Evolutionary conservation across 2,329 filamentous ascomycete species (phyloP), one percentile per base, ranked within the genome.

Genomic region (Anthostomella pinea): DNA sequence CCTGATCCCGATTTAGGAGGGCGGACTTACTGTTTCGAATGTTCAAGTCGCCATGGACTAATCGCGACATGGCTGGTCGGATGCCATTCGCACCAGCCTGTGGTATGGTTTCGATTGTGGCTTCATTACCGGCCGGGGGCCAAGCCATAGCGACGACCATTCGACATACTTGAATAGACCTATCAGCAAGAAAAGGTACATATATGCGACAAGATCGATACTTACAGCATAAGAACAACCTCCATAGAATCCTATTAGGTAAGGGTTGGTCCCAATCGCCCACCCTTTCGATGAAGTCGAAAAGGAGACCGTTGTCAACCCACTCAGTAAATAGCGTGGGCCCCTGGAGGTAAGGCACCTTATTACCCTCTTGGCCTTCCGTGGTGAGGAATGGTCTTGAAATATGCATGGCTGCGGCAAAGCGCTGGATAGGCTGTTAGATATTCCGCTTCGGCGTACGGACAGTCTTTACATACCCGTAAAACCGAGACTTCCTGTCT

Each of bases 201-300:
- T n/a, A n/a, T n/a, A n/a, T n/a, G n/a, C n/a, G 2, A 2, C 2
- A 4, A 16, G 18, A 2, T 2, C 13, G 1, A 2, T 14, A 35
- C 50, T 39, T 38, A 52, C 50, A 30, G 21, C 48, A 53, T 13
- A 51, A 25, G 18, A 52, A 53, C 10, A 51, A 22, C 17, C 32
- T 41, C 50, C 50, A 53, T n/a, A 53, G 46, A 33, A 53, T 29
- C 29, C 50, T 35, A 19, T 53, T 53, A 4, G 50, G 48, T 6
- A 51, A 30, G 5, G 50, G 50, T 7, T 42, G 17, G 5, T 30
- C 30, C 28, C 33, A 34, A 13, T 45, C 43, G 8, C 31, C 25
- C 15, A 35, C 23, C 18, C 33, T 46, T 4, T 37, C 33, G 13
- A 44, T 19, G 14, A 51, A 41, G 16, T 36, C 38, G 19, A 31